Evolutionary conservation across 2,329 filamentous ascomycete genomes (phyloP), one percentile per base, ranked within the genome.

Genomic region (Colletotrichum noveboracense): DNA sequence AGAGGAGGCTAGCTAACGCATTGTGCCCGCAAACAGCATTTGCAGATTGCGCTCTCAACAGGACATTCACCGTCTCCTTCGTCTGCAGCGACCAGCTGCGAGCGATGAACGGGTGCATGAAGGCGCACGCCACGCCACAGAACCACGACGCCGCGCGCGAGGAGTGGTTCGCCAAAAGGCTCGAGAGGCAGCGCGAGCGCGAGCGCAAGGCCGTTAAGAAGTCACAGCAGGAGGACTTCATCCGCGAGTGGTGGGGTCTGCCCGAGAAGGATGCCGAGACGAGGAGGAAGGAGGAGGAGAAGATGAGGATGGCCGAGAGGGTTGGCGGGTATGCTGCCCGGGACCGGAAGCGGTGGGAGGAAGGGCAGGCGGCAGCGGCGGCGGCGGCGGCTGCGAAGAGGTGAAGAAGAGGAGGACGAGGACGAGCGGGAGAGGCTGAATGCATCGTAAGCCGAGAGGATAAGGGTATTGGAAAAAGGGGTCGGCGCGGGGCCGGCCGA

Each of bases 81-180:
- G 91, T 93, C 69, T 99, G 97, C 88, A 93, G 95, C 70, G 86
- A 90, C 65, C 90, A 96, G 82, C 94, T 96, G 81, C 92, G 93
- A 77, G 89, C 90, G 43, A 99, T 99, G 97, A 99, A 99, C 87
- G 89, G 88, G 77, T 99, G 97, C 88, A 98, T 99, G 96, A 89
- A 96, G 79, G 85, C 89, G 71, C 94, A 97, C 86, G 96, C 96
- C 71, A 97, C 95, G 78, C 94, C 93, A 78, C 92, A 91, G 70
- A 95, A 97, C 83, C 91, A 97, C 85, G 97, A 99, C 86, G 93
- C 92, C 28, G 97, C 97, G 78, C 89, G 97, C 68, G 94, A 96
- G 84, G 96, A 98, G 83, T 99, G 97, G 97, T 98, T 98, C 84
- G 91, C 92, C 67, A 89, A 91, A 78, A 90, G 95, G 67, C 88